A percentile compares a stretch with the other conserved stretches of the same genome.
Evolutionary conservation across 768 basidiomycete species (phyloP).

Genomic region (Candolleomyces efflorescens): DNA sequence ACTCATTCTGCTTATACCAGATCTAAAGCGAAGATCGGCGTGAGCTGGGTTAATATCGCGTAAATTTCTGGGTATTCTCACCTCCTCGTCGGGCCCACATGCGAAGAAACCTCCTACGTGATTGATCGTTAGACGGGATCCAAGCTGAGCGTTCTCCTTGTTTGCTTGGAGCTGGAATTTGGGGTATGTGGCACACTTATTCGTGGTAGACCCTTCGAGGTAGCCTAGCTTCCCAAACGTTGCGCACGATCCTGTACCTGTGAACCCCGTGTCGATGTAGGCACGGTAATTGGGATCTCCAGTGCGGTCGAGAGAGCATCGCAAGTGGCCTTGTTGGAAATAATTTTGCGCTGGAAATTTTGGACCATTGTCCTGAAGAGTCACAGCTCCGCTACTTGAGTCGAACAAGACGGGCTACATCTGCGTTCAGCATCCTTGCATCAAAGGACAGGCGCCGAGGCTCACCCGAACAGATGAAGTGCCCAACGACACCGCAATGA

Average conservation of each 20-base stretch:
- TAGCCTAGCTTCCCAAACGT: constrained; percentile 19
- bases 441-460: too few species aligned
- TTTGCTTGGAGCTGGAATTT: constrained; percentile 19
- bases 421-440: too few species aligned
- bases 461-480: too few species aligned
- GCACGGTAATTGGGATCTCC: constrained; percentile 5
- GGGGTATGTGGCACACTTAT: constrained; percentile 21
- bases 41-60: not conserved
- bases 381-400: too few species aligned
- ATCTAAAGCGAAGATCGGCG: not conserved
- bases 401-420: too few species aligned
- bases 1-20: constrained; percentile 6
- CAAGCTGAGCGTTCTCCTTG: constrained; percentile 20
- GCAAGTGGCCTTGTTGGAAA: constrained; percentile 20
- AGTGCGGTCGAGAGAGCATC: constrained; percentile 7
- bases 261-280: constrained; percentile 12
- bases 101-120: constrained; percentile 24
- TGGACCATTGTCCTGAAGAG: too few species aligned
- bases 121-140: constrained; percentile 19
- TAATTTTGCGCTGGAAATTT: constrained; percentile 18
- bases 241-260: constrained; percentile 15
- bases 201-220: constrained; percentile 9
- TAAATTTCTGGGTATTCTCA: constrained; percentile 9
- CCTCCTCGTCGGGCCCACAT: constrained; percentile 18
- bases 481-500: too few species aligned